Conservation (phyloP, 257 asterid genomes). For the Nicotiana attenuata region DNA sequence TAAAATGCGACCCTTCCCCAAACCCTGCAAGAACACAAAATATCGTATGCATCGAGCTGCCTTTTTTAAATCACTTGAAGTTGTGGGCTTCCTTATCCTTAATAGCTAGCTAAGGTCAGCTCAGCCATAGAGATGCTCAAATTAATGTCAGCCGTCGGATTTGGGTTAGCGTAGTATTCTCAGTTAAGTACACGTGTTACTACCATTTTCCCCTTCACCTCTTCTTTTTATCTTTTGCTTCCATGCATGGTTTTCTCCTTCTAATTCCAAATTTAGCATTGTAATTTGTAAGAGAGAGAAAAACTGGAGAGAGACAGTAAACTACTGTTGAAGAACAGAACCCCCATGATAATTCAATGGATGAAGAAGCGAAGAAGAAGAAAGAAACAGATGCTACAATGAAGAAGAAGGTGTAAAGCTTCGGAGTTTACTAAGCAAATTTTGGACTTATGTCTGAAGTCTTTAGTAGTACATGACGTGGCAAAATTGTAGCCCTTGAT, state of each 20-base stretch:
- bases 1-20: too few relatives aligned
- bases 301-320: constrained; percentile 15
- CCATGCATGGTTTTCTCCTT: constrained; percentile 58
- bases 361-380: too few relatives aligned
- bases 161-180: constrained; percentile 22
- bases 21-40: rapidly evolving
- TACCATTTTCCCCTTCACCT: neutral
- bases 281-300: constrained; percentile 7
- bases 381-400: too few relatives aligned
- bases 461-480: too few relatives aligned
- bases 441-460: too few relatives aligned
- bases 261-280: constrained; percentile 12
- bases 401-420: too few relatives aligned
- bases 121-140: constrained; percentile 21
- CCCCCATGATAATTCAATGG: too few relatives aligned
- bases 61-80: neutral
- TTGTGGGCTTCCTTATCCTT: constrained; percentile 31
- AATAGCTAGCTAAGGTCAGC: neutral
- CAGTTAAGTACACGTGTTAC: constrained; percentile 36
- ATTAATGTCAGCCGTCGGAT: constrained; percentile 23
- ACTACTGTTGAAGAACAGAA: neutral
- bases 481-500: too few relatives aligned
- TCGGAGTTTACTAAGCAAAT: too few relatives aligned
- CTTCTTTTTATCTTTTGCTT: constrained; percentile 37
- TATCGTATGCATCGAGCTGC: too few relatives aligned